A percentile compares a stretch with the other conserved stretches of the same genome.
Evolutionary conservation across 1,284 basidiomycete genomes (phyloP).

Genomic region (Rhizoctonia solani): DNA sequence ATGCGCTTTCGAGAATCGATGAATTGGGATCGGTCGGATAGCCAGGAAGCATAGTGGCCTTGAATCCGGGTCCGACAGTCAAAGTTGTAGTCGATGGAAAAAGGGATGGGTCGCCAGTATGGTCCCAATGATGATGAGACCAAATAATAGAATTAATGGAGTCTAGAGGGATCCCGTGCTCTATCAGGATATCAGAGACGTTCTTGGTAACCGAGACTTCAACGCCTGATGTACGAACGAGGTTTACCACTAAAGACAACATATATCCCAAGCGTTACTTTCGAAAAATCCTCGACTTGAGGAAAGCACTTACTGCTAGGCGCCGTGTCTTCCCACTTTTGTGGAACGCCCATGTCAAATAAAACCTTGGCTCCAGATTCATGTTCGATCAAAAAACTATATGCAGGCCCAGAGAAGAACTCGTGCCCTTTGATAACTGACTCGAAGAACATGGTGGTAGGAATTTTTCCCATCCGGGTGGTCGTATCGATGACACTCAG

Average conservation of each 20-base stretch:
- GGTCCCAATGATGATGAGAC: constrained; percentile 30
- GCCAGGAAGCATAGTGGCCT: neutral
- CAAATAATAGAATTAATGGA: neutral
- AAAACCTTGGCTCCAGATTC: neutral
- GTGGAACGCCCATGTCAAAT: neutral
- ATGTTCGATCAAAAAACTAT: neutral
- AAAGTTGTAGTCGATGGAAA: neutral
- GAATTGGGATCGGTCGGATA: neutral
- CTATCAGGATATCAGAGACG: neutral
- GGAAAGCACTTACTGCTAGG: neutral
- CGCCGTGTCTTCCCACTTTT: neutral
- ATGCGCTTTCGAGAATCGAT: neutral
- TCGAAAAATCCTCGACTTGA: neutral
- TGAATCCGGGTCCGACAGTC: constrained; percentile 8
- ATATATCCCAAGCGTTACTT: too few species aligned
- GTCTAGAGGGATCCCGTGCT: neutral
- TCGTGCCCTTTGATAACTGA: neutral
- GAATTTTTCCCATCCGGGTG: neutral
- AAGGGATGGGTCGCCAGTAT: constrained; percentile 8
- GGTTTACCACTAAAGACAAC: neutral
- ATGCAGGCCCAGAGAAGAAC: neutral
- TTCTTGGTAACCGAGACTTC: neutral
- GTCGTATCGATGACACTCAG: neutral
- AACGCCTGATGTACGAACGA: neutral
- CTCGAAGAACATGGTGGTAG: neutral